These are phyloP conservation scores for Basipetospora chlamydospora DNA, from an alignment of 2,329 filamentous ascomycete species.

Conservation along the genomic window DNA sequence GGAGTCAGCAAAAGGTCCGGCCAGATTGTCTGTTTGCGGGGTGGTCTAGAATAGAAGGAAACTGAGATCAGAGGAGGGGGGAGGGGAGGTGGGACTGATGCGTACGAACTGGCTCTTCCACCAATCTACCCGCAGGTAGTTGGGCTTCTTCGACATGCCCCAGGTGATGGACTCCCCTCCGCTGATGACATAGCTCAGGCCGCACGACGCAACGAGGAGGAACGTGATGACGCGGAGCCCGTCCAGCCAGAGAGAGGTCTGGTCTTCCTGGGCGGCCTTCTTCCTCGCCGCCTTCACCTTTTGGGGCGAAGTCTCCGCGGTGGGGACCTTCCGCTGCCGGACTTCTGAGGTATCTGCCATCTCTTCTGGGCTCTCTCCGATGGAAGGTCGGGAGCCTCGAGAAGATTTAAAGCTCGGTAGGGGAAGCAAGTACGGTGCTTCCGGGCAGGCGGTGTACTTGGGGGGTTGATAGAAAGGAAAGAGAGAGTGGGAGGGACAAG, in stretches of 20 bases:
- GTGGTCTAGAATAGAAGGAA: not conserved
- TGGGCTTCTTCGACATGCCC: constrained; percentile 44
- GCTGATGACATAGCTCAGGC: constrained; percentile 63
- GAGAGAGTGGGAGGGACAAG: too few species aligned
- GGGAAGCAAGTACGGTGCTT: too few species aligned
- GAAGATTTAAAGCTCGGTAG: too few species aligned
- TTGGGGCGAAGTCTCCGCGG: not conserved
- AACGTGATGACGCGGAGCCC: constrained; percentile 55
- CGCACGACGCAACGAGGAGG: constrained; percentile 49
- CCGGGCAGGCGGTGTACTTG: too few species aligned
- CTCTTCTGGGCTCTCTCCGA: too few species aligned
- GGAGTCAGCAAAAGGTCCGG: too few species aligned
- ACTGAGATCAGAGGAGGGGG: not conserved
- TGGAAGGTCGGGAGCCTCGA: too few species aligned
- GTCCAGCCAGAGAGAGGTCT: constrained; percentile 47
- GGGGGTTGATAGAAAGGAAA: too few species aligned
- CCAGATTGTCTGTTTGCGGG: not conserved
- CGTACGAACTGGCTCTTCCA: constrained; percentile 49
- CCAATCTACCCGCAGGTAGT: constrained; percentile 43
- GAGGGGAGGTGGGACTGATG: constrained; percentile 5
- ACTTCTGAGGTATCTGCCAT: constrained; percentile 14
- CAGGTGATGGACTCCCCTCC: constrained; percentile 56
- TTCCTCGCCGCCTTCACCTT: constrained; percentile 11
- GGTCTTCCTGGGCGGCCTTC: constrained; percentile 42
- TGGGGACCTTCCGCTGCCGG: constrained; percentile 26